Conservation (phyloP, 108 stramenopile genomes). For the Cyclotella atomus region DNA sequence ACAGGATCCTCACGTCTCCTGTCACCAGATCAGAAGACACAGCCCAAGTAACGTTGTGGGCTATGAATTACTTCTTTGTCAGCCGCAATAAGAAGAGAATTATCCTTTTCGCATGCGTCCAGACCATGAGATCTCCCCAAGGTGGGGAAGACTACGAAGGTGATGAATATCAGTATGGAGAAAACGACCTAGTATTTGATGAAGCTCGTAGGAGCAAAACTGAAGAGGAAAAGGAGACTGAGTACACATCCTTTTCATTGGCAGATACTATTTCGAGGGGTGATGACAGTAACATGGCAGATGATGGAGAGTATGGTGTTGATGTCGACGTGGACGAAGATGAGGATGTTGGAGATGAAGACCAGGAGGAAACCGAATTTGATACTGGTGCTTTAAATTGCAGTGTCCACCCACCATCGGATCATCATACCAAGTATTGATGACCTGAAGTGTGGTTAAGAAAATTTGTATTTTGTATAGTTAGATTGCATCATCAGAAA, state of each 20-base stretch:
- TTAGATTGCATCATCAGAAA: not conserved
- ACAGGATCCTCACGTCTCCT: conserved; percentile 25
- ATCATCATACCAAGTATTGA: not conserved
- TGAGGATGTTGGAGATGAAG: conserved; percentile 32
- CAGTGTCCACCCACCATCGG: conserved; percentile 13
- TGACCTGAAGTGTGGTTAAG: not conserved
- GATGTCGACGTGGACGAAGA: conserved; percentile 13
- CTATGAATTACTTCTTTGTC: conserved; percentile 95
- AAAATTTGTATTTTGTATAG: conserved; percentile 9
- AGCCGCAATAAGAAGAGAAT: conserved; percentile 89
- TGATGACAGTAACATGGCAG: conserved; percentile 34
- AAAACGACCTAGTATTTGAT: conserved; percentile 49
- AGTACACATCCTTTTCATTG: not conserved
- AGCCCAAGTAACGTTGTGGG: conserved; percentile 72
- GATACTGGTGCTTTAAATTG: conserved; percentile 37
- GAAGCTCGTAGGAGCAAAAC: conserved; percentile 37
- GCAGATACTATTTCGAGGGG: conserved; percentile 8
- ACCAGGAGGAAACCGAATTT: conserved; percentile 40
- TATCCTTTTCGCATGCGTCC: conserved; percentile 87
- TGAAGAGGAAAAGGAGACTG: conserved; percentile 29
- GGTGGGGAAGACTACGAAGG: conserved; percentile 37
- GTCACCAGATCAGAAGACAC: conserved; percentile 31
- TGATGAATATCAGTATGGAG: conserved; percentile 50
- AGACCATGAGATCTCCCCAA: conserved; percentile 59
- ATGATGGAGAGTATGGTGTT: conserved; percentile 17